These are phyloP conservation scores for Paramecium octaurelia DNA, from an alignment of 73 alveolate species.

Conservation along the genomic window DNA sequence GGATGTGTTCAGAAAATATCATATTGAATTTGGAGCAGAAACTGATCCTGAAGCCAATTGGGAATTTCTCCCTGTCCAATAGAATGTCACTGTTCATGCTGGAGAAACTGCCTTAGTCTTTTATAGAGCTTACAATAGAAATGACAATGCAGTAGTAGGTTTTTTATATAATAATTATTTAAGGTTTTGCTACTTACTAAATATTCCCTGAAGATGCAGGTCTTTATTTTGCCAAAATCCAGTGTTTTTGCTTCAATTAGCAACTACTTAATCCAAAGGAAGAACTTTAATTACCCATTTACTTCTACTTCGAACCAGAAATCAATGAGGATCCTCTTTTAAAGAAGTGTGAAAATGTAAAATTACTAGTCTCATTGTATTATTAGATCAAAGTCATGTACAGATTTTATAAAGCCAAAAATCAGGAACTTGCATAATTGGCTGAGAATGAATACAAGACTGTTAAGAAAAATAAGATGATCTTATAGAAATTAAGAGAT, in stretches of 20 bases:
- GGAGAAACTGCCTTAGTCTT: conserved; percentile 86
- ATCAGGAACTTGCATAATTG: conserved; percentile 33
- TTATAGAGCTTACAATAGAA: conserved; percentile 76
- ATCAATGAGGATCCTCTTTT: conserved; percentile 71
- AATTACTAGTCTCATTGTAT: neutral
- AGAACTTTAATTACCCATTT: conserved; percentile 76
- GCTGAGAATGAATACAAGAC: conserved; percentile 40
- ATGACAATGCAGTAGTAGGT: conserved; percentile 83
- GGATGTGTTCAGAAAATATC: conserved; percentile 70
- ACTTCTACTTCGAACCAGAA: conserved; percentile 81
- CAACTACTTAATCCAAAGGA: conserved; percentile 79
- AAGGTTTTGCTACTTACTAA: conserved; percentile 75
- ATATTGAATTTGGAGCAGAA: conserved; percentile 70
- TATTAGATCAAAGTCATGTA: conserved; percentile 21
- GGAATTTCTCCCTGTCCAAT: conserved; percentile 74
- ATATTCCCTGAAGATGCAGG: conserved; percentile 81
- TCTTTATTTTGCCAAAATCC: conserved; percentile 76
- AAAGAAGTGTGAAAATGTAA: conserved; percentile 19
- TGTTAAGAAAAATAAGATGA: conserved; percentile 46
- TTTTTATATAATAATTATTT: neutral
- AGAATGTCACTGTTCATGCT: conserved; percentile 76
- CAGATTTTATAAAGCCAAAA: conserved; percentile 52
- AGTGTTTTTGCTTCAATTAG: conserved; percentile 84
- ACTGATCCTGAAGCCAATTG: conserved; percentile 79
- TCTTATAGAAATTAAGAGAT: conserved; percentile 34